phyloP scores from a whole-genome alignment of 2,329 filamentous ascomycete species.

The Ophiostoma populinum region DNA sequence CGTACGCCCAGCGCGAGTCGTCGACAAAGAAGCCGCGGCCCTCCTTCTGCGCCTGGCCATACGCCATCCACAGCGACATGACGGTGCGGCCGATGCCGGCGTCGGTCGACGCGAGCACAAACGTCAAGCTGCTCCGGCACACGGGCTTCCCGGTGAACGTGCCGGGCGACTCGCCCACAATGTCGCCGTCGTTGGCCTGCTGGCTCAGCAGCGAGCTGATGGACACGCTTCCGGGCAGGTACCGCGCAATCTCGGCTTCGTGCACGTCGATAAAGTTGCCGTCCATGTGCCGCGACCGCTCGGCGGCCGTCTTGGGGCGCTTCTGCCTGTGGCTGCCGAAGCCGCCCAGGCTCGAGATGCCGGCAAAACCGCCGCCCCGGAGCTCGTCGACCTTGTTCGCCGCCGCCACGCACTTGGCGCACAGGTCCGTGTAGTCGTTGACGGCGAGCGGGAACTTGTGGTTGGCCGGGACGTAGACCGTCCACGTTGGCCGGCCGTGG shows the following conservation, averaged over 20 bases:
- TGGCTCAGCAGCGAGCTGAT: constrained; percentile 17
- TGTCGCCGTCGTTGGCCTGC: constrained; percentile 15
- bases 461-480: constrained; percentile 56
- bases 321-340: not conserved
- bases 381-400: constrained; percentile 37
- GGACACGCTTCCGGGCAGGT: constrained; percentile 34
- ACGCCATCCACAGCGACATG: constrained; percentile 69
- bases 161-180: constrained; percentile 29
- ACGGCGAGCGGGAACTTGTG: constrained; percentile 49
- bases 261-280: constrained; percentile 56
- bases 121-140: constrained; percentile 59
- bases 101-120: constrained; percentile 55
- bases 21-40: constrained; percentile 68
- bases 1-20: constrained; percentile 70
- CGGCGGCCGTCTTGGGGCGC: not conserved
- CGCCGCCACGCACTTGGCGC: constrained; percentile 47
- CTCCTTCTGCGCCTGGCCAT: constrained; percentile 60
- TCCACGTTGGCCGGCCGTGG: constrained; percentile 54
- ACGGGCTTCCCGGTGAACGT: constrained; percentile 30
- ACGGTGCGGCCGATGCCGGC: constrained; percentile 63
- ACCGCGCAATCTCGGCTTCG: constrained; percentile 48
- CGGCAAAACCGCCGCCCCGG: constrained; percentile 13
- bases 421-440: constrained; percentile 52
- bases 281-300: constrained; percentile 23
- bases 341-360: not conserved